Base-by-base conservation (phyloP, 352 stramenopile genomes). In the Pythium grandisporangium region DNA sequence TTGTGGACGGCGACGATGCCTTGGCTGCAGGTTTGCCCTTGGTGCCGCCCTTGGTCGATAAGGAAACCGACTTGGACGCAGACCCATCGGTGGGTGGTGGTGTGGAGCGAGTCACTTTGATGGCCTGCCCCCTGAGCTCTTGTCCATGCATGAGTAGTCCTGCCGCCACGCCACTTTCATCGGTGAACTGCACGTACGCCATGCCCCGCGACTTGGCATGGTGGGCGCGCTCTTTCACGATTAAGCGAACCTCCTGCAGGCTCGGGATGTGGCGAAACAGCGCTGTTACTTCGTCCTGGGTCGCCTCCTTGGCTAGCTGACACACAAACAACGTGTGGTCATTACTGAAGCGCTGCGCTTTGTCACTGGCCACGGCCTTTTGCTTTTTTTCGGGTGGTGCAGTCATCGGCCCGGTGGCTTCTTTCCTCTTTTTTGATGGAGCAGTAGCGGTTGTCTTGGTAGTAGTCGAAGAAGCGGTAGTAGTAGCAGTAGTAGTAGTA, bases 281-380 rank as follows among this genome's bases (percentile, higher is more conserved):
- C n/a, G 48, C 62, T 8, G 60, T 46, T 1, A 88, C 35, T 13
- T 84, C 69, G 8, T 65, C 61, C 48, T 76, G 50, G 10, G 38
- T 79, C 7, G 61, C 66, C 8, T 80, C 58, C 47, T 85, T 85
- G 7, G 63, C 57, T 17, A 88, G 34, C 39, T 84, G 82, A 35
- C 70, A 81, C 30, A 84, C 48, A 42, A 85, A 88, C 5, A 88
- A 29, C 11, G 74, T 88, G 54, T 78, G 46, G 6, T 76, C 68
- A 45, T 81, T 84, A 17, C 66, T 76, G 23, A 83, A 58, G 17
- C 36, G 25, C 45, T 58, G 37, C 13, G 23, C 32, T 12, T 24
- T 30, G 7, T 13, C 21, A 27, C n/a, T 8, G 12, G 24, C 25
- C 6, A 20, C 3, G 2, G 29, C 8, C 42, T 48, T 61, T 33